phyloP scores from a whole-genome alignment of 371 early-diverging fungal species.

The Mortierella sp. region DNA sequence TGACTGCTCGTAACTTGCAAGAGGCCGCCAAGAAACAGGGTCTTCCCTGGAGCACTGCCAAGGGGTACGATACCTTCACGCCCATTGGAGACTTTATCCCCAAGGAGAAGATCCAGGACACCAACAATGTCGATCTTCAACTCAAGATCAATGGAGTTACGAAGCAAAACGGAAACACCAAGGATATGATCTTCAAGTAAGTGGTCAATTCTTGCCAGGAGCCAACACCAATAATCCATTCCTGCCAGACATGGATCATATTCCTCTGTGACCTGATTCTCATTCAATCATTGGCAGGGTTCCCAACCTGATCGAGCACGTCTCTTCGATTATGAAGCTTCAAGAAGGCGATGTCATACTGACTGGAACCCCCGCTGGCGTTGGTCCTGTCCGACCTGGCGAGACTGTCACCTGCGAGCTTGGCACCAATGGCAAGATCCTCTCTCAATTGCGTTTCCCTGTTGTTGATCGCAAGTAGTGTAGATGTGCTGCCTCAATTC shows the following conservation, averaged over 20 bases:
- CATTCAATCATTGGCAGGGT: slow-evolving; percentile 55
- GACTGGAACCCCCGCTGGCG: slow-evolving; percentile 74
- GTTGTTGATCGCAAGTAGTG: slow-evolving; percentile 30
- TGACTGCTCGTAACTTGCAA: slow-evolving; percentile 88
- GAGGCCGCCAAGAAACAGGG: slow-evolving; percentile 86
- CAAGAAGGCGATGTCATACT: slow-evolving; percentile 84
- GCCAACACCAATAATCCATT: too few species aligned
- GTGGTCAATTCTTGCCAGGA: too few species aligned
- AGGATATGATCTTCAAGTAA: slow-evolving; percentile 92
- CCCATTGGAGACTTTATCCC: slow-evolving; percentile 90
- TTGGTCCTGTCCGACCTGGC: slow-evolving; percentile 85
- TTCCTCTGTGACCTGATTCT: neutral
- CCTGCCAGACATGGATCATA: too few species aligned
- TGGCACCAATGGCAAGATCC: slow-evolving; percentile 21
- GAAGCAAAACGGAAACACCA: slow-evolving; percentile 88
- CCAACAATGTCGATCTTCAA: slow-evolving; percentile 81
- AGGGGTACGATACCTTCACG: slow-evolving; percentile 96
- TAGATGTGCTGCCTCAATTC: too few species aligned
- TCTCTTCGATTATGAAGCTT: slow-evolving; percentile 86
- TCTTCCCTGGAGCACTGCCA: slow-evolving; percentile 90
- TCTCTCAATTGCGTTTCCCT: slow-evolving; percentile 30
- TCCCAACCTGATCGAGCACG: slow-evolving; percentile 79
- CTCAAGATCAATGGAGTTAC: slow-evolving; percentile 77
- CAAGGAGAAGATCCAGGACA: slow-evolving; percentile 74
- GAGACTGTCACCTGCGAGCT: slow-evolving; percentile 68